Conservation (phyloP, 2,329 filamentous ascomycete genomes). For the Fusarium sp. region DNA sequence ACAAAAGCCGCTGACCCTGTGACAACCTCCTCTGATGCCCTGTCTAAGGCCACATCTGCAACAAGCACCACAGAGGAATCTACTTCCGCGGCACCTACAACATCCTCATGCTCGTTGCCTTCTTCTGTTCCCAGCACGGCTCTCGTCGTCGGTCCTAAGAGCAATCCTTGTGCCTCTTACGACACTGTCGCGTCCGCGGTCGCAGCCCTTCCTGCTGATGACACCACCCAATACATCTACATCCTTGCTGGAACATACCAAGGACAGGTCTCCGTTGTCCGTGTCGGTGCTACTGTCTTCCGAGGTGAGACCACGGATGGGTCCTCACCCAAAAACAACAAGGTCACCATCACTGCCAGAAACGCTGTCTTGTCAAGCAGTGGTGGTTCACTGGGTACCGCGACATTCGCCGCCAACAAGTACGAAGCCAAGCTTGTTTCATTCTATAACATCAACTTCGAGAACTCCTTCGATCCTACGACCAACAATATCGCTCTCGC, state of each 20-base stretch:
- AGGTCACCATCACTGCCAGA: conserved; percentile 57
- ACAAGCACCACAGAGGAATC: not conserved
- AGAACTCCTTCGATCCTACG: conserved; percentile 24
- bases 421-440: conserved; percentile 42
- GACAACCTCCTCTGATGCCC: not conserved
- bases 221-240: conserved; percentile 51
- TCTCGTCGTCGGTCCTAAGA: conserved; percentile 51
- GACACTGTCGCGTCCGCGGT: conserved; percentile 52
- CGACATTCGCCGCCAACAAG: conserved; percentile 40
- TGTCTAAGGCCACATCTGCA: not conserved
- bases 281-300: conserved; percentile 52
- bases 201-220: conserved; percentile 41
- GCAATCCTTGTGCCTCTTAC: conserved; percentile 51
- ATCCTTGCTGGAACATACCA: conserved; percentile 55
- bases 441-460: conserved; percentile 45
- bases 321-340: conserved; percentile 59
- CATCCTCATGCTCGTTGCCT: conserved; percentile 11
- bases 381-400: conserved; percentile 25
- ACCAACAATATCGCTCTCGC: conserved; percentile 35
- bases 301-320: conserved; percentile 55
- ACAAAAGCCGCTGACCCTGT: not conserved
- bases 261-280: conserved; percentile 50
- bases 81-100: not conserved
- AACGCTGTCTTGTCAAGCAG: conserved; percentile 24
- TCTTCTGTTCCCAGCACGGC: conserved; percentile 38